A percentile compares a stretch with the other conserved stretches of the same genome.
Evolutionary conservation across 257 asterid genomes (phyloP).

Genomic region (Capsicum rhomboideum): DNA sequence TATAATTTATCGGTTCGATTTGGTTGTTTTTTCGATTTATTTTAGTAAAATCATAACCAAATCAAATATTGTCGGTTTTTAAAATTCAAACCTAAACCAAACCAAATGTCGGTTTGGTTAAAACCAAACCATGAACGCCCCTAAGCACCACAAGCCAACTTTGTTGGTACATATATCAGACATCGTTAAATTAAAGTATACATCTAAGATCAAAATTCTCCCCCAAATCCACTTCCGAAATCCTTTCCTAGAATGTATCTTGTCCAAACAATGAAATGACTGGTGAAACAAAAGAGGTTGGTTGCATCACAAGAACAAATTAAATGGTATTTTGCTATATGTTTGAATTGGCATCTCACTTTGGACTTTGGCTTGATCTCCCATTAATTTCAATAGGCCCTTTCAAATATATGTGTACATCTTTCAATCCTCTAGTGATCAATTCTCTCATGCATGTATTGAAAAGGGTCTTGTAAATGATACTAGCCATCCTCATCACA

Average conservation of each 20-base stretch:
- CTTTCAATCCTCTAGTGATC: neutral
- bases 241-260: neutral
- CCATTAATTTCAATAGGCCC: neutral
- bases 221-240: neutral
- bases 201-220: no score
- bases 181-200: no score
- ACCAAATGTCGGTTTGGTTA: no score
- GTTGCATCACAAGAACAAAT: neutral
- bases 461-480: neutral
- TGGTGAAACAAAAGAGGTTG: neutral
- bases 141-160: no score
- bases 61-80: no score
- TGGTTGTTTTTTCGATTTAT: no score
- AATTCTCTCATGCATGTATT: neutral
- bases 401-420: neutral
- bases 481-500: neutral
- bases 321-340: neutral
- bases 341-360: neutral
- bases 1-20: no score
- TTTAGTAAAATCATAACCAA: no score
- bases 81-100: no score
- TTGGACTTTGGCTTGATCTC: neutral
- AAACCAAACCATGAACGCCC: no score
- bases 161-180: no score
- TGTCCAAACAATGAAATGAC: neutral